These are phyloP conservation scores for Bocquillonia castaneifolia DNA, from an alignment of 441 rosid genomes.

Conservation along the genomic window DNA sequence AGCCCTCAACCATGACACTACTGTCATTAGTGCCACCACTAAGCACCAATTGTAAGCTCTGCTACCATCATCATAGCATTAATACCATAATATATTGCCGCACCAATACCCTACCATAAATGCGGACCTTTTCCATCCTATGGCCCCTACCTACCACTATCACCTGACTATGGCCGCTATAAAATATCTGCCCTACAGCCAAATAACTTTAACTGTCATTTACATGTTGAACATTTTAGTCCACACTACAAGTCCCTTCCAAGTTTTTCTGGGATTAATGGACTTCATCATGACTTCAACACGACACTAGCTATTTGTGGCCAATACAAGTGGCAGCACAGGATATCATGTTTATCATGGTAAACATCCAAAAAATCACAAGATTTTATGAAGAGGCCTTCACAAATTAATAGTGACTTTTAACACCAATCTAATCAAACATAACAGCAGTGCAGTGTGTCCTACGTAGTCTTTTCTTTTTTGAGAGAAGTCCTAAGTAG, in stretches of 20 bases:
- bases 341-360: not conserved
- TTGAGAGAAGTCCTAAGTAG: no score
- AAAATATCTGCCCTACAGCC: no score
- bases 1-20: not conserved
- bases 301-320: not conserved
- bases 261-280: not conserved
- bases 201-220: not conserved
- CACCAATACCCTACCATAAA: not conserved
- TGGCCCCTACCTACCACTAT: not conserved
- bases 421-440: not conserved
- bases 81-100: not conserved
- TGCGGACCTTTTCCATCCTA: not conserved
- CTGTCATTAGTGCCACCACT: not conserved
- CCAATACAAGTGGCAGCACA: not conserved
- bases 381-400: not conserved
- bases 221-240: not conserved
- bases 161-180: not conserved
- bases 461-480: no score
- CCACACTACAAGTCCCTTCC: not conserved
- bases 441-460: not conserved
- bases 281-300: not conserved
- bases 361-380: not conserved
- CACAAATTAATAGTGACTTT: not conserved
- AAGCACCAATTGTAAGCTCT: not conserved
- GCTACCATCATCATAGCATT: not conserved